phyloP scores from a whole-genome alignment of 2,329 filamentous ascomycete species.

The Claviceps spartinae region DNA sequence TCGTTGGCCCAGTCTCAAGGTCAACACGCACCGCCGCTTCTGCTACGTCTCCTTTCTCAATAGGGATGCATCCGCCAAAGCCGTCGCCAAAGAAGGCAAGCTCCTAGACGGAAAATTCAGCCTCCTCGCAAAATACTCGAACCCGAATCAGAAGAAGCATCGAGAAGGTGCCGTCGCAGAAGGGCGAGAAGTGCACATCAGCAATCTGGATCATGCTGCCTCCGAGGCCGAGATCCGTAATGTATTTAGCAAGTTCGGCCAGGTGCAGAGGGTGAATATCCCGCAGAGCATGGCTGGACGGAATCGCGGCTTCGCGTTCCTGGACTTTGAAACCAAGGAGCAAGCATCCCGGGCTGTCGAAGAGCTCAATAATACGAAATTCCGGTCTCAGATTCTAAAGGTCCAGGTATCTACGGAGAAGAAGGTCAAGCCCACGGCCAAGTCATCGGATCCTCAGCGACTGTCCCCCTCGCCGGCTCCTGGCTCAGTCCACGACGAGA shows the following conservation, averaged over 20 bases:
- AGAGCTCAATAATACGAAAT: slow-evolving; percentile 56
- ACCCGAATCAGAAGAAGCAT: slow-evolving; percentile 64
- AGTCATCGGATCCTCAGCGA: slow-evolving; percentile 21
- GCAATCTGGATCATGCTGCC: slow-evolving; percentile 48
- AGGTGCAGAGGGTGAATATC: slow-evolving; percentile 57
- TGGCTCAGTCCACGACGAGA: slow-evolving; percentile 19
- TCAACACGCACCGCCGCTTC: slow-evolving; percentile 77
- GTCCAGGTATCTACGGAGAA: slow-evolving; percentile 47
- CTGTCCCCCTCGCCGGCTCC: slow-evolving; percentile 20
- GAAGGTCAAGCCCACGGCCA: slow-evolving; percentile 43
- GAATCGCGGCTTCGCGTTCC: slow-evolving; percentile 66
- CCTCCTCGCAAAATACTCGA: slow-evolving; percentile 69
- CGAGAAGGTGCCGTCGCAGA: slow-evolving; percentile 74
- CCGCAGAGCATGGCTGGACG: slow-evolving; percentile 53
- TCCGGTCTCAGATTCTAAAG: slow-evolving; percentile 52
- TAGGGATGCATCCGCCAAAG: slow-evolving; percentile 52
- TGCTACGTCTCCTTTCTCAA: slow-evolving; percentile 88
- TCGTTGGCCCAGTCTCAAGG: slow-evolving; percentile 83
- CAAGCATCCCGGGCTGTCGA: slow-evolving; percentile 52
- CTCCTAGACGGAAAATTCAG: slow-evolving; percentile 54
- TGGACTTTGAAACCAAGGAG: slow-evolving; percentile 60
- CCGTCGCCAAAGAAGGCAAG: slow-evolving; percentile 59
- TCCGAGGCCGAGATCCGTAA: slow-evolving; percentile 56
- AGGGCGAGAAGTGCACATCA: slow-evolving; percentile 72
- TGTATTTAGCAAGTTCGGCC: slow-evolving; percentile 63